Percentiles rank a stretch among this genome's conserved stretches.
Conservation (phyloP, 2,329 filamentous ascomycete genomes). For the Coniochaeta prunicola region DNA sequence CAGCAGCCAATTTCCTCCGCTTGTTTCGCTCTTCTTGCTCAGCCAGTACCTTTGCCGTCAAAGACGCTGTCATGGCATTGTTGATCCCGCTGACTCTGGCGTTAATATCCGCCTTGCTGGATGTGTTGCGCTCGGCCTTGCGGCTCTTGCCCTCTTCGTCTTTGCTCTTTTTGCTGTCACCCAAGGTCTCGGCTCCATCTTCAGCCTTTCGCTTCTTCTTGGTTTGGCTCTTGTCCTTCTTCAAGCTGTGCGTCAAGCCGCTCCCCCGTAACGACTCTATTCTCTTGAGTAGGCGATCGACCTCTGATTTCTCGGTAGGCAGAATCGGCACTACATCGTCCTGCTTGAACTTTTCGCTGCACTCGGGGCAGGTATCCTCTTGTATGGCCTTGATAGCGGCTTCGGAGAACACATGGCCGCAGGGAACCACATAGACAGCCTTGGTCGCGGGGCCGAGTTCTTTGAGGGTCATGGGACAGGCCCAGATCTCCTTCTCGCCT, state of each 20-base stretch:
- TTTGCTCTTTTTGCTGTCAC: slow-evolving; percentile 33
- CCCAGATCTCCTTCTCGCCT: slow-evolving; percentile 50
- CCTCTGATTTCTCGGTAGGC: slow-evolving; percentile 62
- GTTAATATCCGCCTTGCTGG: slow-evolving; percentile 34
- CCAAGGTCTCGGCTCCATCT: slow-evolving; percentile 30
- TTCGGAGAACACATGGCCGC: slow-evolving; percentile 90
- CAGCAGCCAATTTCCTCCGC: slow-evolving; percentile 59
- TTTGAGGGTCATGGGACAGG: slow-evolving; percentile 84
- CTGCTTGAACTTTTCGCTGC: slow-evolving; percentile 63
- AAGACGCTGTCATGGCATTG: slow-evolving; percentile 74
- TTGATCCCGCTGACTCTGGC: slow-evolving; percentile 62
- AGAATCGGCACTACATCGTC: slow-evolving; percentile 81
- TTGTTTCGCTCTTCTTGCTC: slow-evolving; percentile 83
- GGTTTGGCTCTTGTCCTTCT: slow-evolving; percentile 60
- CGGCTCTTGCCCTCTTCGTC: slow-evolving; percentile 16
- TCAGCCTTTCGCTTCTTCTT: slow-evolving; percentile 70
- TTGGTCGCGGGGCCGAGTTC: slow-evolving; percentile 72
- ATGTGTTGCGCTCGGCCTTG: slow-evolving; percentile 24
- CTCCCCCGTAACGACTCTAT: slow-evolving; percentile 61
- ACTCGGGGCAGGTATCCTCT: slow-evolving; percentile 60
- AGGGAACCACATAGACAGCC: slow-evolving; percentile 86
- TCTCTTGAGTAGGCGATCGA: slow-evolving; percentile 58
- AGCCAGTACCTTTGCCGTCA: slow-evolving; percentile 79
- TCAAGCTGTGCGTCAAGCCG: slow-evolving; percentile 78
- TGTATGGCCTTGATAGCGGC: slow-evolving; percentile 75